These are phyloP conservation scores for Chlamydomonas eustigma DNA, from an alignment of 139 green algal species.

Conservation along the genomic window DNA sequence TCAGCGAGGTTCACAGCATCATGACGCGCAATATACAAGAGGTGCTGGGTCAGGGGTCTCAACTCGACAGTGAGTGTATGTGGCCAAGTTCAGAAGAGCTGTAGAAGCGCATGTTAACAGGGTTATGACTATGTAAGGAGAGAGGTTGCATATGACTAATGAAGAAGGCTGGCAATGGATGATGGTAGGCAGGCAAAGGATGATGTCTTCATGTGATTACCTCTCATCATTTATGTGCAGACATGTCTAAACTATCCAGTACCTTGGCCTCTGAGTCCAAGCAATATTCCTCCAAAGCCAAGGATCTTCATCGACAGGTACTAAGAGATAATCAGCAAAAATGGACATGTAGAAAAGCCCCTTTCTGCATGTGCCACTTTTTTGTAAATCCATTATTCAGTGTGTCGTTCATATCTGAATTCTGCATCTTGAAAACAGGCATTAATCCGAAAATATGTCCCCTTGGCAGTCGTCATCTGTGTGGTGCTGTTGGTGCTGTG, in stretches of 20 bases:
- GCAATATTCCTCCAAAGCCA: conserved; percentile 78
- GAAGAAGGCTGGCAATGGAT: neutral
- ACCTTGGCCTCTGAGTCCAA: conserved; percentile 77
- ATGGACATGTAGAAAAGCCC: neutral
- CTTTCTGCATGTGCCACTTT: neutral
- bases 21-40: conserved; percentile 99
- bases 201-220: neutral
- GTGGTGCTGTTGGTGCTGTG: conserved; percentile 73
- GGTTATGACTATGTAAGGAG: neutral
- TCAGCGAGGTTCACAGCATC: conserved; percentile 86
- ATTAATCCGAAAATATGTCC: conserved; percentile 91
- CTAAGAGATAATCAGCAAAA: neutral
- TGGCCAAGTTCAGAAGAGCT: neutral
- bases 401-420: no score
- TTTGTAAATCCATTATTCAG: neutral
- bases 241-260: conserved; percentile 80
- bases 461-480: conserved; percentile 64
- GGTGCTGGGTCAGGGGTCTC: conserved; percentile 92
- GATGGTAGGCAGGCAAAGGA: neutral
- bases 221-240: conserved; percentile 29
- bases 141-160: neutral
- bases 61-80: conserved; percentile 84
- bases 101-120: neutral
- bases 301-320: conserved; percentile 77
- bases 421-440: conserved; percentile 72